These are phyloP conservation scores for Trypethelium eluteriae DNA, from an alignment of 495 filamentous ascomycete genomes.

Conservation along the genomic window DNA sequence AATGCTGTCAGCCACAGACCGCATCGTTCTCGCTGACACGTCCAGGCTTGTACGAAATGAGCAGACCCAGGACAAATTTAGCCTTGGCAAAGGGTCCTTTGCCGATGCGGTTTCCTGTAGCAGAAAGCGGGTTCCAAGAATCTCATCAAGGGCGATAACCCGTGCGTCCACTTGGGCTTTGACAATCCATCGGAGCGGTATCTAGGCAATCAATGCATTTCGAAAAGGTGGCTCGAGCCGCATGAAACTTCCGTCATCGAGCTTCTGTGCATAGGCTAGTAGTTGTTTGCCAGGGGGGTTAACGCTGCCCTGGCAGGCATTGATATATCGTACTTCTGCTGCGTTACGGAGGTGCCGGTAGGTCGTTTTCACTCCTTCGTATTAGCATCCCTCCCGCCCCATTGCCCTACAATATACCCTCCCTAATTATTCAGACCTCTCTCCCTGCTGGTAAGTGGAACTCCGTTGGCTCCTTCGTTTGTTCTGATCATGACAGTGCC, in stretches of 20 bases:
- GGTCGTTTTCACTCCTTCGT: not conserved
- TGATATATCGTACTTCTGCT: conserved; percentile 5
- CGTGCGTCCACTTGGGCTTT: not conserved
- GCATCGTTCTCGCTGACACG: not conserved
- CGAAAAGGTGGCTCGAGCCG: conserved; percentile 6
- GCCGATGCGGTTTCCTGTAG: not conserved
- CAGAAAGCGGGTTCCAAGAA: not conserved
- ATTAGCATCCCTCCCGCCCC: not conserved
- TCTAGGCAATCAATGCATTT: conserved; percentile 5
- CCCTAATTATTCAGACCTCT: not conserved
- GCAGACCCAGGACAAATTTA: not conserved
- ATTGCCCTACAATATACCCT: not conserved
- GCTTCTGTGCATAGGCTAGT: not conserved
- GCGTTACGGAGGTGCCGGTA: not conserved
- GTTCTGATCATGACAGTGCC: not conserved
- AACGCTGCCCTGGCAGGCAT: not conserved
- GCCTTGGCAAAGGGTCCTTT: not conserved
- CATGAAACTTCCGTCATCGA: not conserved
- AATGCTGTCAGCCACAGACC: not conserved
- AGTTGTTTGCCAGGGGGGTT: not conserved
- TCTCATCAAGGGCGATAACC: conserved; percentile 1
- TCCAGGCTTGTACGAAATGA: not conserved
- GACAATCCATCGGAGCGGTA: not conserved
- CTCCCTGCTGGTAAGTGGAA: not conserved
- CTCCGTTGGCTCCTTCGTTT: not conserved